Conservation (phyloP, 257 asterid genomes). For the Leptodermis oblonga region DNA sequence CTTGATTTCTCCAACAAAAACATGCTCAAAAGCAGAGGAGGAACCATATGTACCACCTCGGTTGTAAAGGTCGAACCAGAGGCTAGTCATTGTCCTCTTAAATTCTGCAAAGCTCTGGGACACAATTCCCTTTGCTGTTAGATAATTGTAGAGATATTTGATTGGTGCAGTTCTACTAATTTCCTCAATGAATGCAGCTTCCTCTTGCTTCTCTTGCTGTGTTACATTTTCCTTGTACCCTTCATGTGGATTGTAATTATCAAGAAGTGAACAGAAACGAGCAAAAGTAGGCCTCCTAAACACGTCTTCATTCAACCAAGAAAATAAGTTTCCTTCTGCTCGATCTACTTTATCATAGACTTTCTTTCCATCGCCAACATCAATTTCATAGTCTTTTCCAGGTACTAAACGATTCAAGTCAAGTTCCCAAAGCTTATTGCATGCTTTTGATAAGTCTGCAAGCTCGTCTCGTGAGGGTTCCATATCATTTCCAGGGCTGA, state of each 20-base stretch:
- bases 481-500: slow-evolving; percentile 28
- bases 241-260: slow-evolving; percentile 84
- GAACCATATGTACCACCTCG: slow-evolving; percentile 81
- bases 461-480: slow-evolving; percentile 74
- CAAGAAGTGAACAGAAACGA: slow-evolving; percentile 89
- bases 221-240: slow-evolving; percentile 84
- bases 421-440: slow-evolving; percentile 79
- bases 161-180: slow-evolving; percentile 90
- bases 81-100: slow-evolving; percentile 55
- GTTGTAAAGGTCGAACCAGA: slow-evolving; percentile 88
- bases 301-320: slow-evolving; percentile 68
- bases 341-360: slow-evolving; percentile 65
- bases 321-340: slow-evolving; percentile 73
- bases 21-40: slow-evolving; percentile 98
- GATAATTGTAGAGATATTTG: slow-evolving; percentile 72
- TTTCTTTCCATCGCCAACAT: slow-evolving; percentile 88
- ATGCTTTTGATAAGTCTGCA: slow-evolving; percentile 56
- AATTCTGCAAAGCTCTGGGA: slow-evolving; percentile 52
- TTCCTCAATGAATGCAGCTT: slow-evolving; percentile 85
- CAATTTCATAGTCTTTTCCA: slow-evolving; percentile 77
- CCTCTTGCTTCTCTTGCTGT: slow-evolving; percentile 72
- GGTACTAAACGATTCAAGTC: slow-evolving; percentile 73
- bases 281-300: slow-evolving; percentile 63
- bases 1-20: slow-evolving; percentile 97
- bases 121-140: slow-evolving; percentile 47